Base-by-base conservation (phyloP, 352 stramenopile species). In the Globisporangium radiosum region DNA sequence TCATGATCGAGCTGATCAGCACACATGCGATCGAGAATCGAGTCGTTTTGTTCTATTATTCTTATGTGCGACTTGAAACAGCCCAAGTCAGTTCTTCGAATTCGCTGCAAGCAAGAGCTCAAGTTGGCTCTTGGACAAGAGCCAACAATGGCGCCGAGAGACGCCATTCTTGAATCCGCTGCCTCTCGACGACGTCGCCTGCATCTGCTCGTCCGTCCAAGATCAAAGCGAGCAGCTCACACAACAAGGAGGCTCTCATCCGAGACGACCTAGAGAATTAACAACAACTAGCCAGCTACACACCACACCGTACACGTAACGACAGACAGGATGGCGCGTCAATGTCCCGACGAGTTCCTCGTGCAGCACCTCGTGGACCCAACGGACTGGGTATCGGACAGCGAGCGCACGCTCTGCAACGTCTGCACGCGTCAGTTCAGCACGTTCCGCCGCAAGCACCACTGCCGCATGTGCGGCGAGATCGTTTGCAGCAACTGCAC, bases 381-480 rank as follows among this genome's bases (percentile, higher is more conserved):
- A 8, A 68, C 72, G 14, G 72, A 94, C 71, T 92, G 81, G 81
- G 84, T 94, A 60, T 66, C 71, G 33, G 81, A 92, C 70, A 70
- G 80, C 52, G 78, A 90, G 44, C 81, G 81, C 43, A 71, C 70
- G 13, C 63, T 88, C 38, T 94, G 84, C 70, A 72, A 81, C 56
- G 84, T 94, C 36, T 94, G 84, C 70, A 89, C 80, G 48, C 80
- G 84, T 48, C 69, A 71, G 17, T 94, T 94, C 47, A 76, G 75
- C 57, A 83, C 81, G 14, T 94, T 94, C 63, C 81, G 81, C 44
- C 84, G 84, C 68, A 94, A 94, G 66, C 84, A 94, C 69, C 84
- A 94, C 69, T 94, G 84, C 66, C 80, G 84, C 58, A 92, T 92
- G 80, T 94, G 84, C 48, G 81, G 84, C 5, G 81, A 92, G 57